Evolutionary conservation across 768 basidiomycete species (phyloP), one percentile per base, ranked within the genome.

Genomic region (Wakefieldia striispora): DNA sequence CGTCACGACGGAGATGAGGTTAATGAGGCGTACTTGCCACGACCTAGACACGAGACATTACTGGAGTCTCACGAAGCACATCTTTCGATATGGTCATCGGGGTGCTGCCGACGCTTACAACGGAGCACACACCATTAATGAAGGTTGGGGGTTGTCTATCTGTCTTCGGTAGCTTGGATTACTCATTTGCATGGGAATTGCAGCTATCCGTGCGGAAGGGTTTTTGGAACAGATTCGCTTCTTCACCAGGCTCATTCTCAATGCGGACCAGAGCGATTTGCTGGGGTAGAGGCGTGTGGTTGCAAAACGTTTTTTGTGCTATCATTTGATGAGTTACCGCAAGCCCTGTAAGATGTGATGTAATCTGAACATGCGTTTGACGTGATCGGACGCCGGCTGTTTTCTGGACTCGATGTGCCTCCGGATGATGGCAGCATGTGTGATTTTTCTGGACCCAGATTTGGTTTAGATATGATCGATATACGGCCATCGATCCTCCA

Each of bases 21-120:
- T 8, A 19, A 27, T 57, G 51, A 68, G 17, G 50, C 51, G 47
- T 48, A 50, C 17, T 6, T 48, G 31, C 17, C 29, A 47, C 45
- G 43, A 43, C 36, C 2, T 53, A 74, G 75, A 79, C 57, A 79
- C 78, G 14, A 54, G 64, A 36, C 65, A 66, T 43, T 76, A 77
- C 44, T 76, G 75, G 77, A 65, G 66, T 46, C 66, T 79, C 21
- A 75, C 77, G 19, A 55, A 54, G 29, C 70, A 77, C 52, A 77
- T 78, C 48, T 75, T 75, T 65, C 75, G 76, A 36, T 79, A 75
- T 57, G 65, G 65, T 16, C 74, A 74, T 54, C 49, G 53, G n/a
- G 58, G 54, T 33, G 44, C 27, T 19, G 20, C 31, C 27, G 62
- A 60, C 42, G 72, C 62, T 49, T 78, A 80, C 49, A 64, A 65